Conservation (phyloP, 345 rosid species). For the Alliaria petiolata region DNA sequence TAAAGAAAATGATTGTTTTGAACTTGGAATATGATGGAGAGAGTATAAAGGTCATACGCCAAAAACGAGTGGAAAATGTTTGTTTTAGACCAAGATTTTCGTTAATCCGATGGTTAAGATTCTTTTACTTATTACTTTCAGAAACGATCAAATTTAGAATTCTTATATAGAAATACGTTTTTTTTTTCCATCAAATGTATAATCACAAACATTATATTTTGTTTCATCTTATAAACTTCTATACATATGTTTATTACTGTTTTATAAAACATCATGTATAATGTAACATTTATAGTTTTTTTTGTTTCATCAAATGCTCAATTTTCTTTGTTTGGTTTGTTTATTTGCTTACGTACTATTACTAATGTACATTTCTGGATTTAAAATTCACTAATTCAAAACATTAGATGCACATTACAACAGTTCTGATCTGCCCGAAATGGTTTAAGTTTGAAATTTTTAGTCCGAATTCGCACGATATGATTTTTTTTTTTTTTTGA, state of each 20-base stretch:
- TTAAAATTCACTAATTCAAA: no score
- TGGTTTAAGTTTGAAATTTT: no score
- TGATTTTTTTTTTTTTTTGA: no score
- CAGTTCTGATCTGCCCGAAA: no score
- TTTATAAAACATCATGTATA: no score
- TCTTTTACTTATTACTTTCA: slow-evolving; percentile 19
- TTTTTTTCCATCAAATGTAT: background rate
- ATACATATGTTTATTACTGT: background rate
- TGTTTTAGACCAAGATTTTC: slow-evolving; percentile 35
- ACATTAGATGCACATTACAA: no score
- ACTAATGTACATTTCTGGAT: background rate
- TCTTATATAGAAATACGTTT: background rate
- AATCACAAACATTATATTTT: background rate
- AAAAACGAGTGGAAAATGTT: slow-evolving; percentile 24
- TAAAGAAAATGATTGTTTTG: slow-evolving; percentile 25
- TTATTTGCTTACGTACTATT: no score
- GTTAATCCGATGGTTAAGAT: slow-evolving; percentile 39
- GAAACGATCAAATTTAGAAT: slow-evolving; percentile 30
- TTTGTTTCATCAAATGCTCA: no score
- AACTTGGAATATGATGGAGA: slow-evolving; percentile 18
- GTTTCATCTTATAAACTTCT: background rate
- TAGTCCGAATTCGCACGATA: no score
- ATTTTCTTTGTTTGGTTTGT: no score
- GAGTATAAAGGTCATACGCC: slow-evolving; percentile 18
- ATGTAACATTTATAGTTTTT: background rate